Percentiles rank a stretch among this genome's conserved stretches.
phyloP scores from a whole-genome alignment of 129 eudicot genomes.

The Daucus carota region DNA sequence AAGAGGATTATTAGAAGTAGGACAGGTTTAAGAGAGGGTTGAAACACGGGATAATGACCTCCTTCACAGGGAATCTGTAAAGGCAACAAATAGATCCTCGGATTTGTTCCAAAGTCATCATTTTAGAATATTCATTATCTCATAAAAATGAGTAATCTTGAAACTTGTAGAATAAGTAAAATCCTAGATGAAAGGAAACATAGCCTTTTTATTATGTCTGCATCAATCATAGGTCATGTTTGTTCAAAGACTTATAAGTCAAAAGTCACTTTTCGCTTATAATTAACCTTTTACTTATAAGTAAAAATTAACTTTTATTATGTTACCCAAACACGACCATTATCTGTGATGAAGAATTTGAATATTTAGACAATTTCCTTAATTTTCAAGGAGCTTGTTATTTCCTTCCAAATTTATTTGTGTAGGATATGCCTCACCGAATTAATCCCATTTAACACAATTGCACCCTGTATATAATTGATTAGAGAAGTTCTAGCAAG shows the following conservation, averaged over 20 bases:
- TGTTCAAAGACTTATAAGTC: too few relatives aligned
- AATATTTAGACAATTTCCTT: too few relatives aligned
- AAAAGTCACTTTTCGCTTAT: too few relatives aligned
- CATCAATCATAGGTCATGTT: too few relatives aligned
- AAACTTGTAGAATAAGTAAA: background rate
- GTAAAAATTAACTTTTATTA: too few relatives aligned
- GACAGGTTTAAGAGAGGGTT: background rate
- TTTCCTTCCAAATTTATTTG: background rate
- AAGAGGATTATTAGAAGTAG: background rate
- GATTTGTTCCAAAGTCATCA: background rate
- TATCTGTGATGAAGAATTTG: too few relatives aligned
- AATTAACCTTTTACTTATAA: too few relatives aligned
- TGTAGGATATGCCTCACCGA: background rate
- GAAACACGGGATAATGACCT: background rate
- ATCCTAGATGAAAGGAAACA: background rate
- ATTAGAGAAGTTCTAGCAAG: background rate
- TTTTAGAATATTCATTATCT: background rate
- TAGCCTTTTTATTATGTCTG: background rate
- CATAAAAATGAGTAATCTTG: background rate
- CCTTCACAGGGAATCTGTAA: background rate
- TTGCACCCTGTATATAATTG: background rate
- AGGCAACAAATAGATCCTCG: background rate
- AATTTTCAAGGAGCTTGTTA: background rate
- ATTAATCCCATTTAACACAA: background rate
- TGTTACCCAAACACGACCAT: too few relatives aligned